Evolutionary conservation across 495 filamentous ascomycete genomes (phyloP).

Genomic region (Xylaria palmicola): DNA sequence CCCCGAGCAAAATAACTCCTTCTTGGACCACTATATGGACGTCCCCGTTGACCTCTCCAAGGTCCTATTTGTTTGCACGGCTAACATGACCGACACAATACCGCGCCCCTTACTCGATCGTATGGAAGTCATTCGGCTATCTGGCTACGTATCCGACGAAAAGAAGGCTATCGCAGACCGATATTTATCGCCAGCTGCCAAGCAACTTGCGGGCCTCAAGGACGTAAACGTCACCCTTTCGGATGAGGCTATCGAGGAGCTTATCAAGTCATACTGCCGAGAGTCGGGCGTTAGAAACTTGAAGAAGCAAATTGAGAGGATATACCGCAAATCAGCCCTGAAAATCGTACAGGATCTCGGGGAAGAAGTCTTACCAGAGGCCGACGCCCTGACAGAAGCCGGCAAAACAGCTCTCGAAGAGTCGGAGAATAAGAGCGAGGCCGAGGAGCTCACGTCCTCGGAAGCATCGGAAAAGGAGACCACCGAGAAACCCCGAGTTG

Average conservation of each 20-base stretch:
- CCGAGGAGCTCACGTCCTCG: constrained; percentile 20
- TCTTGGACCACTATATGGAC: constrained; percentile 98
- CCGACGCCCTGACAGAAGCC: constrained; percentile 80
- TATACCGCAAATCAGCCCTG: constrained; percentile 94
- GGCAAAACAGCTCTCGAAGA: constrained; percentile 80
- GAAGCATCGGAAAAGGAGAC: constrained; percentile 34
- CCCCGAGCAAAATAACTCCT: constrained; percentile 95
- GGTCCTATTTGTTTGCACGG: constrained; percentile 98
- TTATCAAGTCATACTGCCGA: constrained; percentile 98
- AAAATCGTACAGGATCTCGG: constrained; percentile 96
- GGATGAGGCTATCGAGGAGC: constrained; percentile 84
- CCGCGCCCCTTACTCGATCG: constrained; percentile 90
- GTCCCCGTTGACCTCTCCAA: constrained; percentile 97
- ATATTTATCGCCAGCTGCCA: constrained; percentile 88
- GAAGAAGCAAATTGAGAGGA: constrained; percentile 99
- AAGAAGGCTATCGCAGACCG: constrained; percentile 98
- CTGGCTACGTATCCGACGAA: constrained; percentile 96
- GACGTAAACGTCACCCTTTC: constrained; percentile 82
- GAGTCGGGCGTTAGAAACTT: constrained; percentile 96
- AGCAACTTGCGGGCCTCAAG: constrained; percentile 87
- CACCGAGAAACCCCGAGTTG: constrained; percentile 68
- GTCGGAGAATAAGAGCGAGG: constrained; percentile 42
- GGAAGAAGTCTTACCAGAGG: constrained; percentile 79
- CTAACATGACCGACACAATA: constrained; percentile 98
- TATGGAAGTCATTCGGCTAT: constrained; percentile 97